phyloP scores from a whole-genome alignment of 2,329 filamentous ascomycete genomes.

The Pseudogymnoascus sp. region DNA sequence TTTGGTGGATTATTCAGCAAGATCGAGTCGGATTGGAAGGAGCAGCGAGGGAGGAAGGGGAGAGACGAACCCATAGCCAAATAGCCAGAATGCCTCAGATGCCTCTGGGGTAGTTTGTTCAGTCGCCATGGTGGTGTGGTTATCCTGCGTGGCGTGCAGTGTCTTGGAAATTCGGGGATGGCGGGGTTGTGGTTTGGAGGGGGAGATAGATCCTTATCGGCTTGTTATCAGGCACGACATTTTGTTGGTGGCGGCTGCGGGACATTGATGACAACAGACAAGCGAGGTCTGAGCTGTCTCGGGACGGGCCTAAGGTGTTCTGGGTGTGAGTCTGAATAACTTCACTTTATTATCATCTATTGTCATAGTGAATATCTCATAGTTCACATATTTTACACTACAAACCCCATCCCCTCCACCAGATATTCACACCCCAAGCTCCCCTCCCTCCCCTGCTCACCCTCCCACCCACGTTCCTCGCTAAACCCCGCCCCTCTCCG shows the following conservation, averaged over 20 bases:
- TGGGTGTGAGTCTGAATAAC: background rate
- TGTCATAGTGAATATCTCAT: background rate
- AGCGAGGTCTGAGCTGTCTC: background rate
- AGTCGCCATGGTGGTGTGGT: background rate
- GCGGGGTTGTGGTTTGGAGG: background rate
- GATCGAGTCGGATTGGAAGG: too few relatives aligned
- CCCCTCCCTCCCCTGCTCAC: background rate
- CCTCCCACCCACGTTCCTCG: background rate
- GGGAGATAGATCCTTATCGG: background rate
- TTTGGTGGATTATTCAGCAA: background rate
- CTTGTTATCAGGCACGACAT: conserved; percentile 6
- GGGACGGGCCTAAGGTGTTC: background rate
- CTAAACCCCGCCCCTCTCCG: background rate
- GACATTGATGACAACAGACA: background rate
- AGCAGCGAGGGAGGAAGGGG: background rate
- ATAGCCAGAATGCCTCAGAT: conserved; percentile 74
- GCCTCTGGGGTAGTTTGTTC: conserved; percentile 5
- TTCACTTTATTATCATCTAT: background rate
- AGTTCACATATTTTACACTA: background rate
- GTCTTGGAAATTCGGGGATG: background rate
- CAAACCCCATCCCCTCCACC: background rate
- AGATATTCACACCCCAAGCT: background rate
- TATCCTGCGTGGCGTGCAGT: background rate
- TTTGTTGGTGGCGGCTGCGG: background rate
- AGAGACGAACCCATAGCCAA: conserved; percentile 77